Evolutionary conservation across 352 stramenopile species (phyloP).

Genomic region (Globisporangium polare): DNA sequence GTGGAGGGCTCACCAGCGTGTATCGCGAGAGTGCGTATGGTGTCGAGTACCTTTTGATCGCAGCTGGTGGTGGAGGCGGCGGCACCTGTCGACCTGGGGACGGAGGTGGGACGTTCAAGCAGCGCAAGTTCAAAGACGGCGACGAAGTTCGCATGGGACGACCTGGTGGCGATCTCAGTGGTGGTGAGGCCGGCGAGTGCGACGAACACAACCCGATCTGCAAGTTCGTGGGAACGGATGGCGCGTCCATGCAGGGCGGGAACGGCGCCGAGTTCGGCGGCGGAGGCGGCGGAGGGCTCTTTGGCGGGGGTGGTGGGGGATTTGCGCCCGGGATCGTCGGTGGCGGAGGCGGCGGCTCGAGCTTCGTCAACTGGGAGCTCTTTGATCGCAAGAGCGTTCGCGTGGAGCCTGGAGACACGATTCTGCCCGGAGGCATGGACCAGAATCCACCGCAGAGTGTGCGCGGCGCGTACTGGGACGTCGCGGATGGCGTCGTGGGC

Average conservation of each 20-base stretch:
- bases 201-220: constrained; percentile 60
- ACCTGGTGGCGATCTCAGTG: constrained; percentile 30
- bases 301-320: constrained; percentile 60
- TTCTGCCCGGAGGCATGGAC: constrained; percentile 46
- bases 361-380: constrained; percentile 41
- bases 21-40: constrained; percentile 60
- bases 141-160: constrained; percentile 52
- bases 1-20: constrained; percentile 67
- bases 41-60: constrained; percentile 67
- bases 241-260: constrained; percentile 49
- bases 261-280: constrained; percentile 72
- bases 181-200: constrained; percentile 46
- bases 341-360: constrained; percentile 59
- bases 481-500: constrained; percentile 50
- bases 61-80: constrained; percentile 55
- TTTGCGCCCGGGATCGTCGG: constrained; percentile 72
- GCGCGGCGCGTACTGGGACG: constrained; percentile 48
- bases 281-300: constrained; percentile 57
- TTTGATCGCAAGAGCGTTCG: constrained; percentile 40
- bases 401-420: constrained; percentile 29
- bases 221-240: constrained; percentile 50
- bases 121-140: constrained; percentile 23
- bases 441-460: constrained; percentile 52
- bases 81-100: constrained; percentile 63
- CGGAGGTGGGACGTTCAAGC: constrained; percentile 32